Conservation (phyloP, 2,329 filamentous ascomycete species). For the Epichloe hybrida region DNA sequence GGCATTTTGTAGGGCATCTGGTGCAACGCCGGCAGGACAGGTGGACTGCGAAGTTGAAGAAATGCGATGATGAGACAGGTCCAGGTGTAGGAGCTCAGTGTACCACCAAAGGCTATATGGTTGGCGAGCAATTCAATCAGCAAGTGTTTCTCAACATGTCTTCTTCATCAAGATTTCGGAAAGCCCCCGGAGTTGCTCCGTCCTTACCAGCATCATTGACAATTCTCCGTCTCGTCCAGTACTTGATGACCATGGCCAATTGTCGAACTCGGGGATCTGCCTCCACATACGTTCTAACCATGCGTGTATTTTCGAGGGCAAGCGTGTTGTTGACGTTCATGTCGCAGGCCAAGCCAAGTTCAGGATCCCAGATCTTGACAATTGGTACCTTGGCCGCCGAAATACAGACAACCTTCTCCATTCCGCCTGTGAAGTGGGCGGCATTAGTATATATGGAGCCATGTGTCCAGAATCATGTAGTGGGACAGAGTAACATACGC, state of each 20-base stretch:
- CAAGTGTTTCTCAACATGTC: not conserved
- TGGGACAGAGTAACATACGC: slow-evolving; percentile 42
- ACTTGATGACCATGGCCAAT: slow-evolving; percentile 91
- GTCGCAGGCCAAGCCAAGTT: slow-evolving; percentile 77
- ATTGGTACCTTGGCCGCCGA: slow-evolving; percentile 94
- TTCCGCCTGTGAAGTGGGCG: slow-evolving; percentile 54
- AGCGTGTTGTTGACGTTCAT: slow-evolving; percentile 98
- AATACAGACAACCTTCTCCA: slow-evolving; percentile 93
- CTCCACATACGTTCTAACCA: slow-evolving; percentile 95
- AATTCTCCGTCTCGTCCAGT: slow-evolving; percentile 88
- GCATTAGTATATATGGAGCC: not conserved
- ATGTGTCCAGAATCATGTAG: not conserved
- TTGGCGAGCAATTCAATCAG: slow-evolving; percentile 9
- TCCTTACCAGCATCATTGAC: slow-evolving; percentile 83
- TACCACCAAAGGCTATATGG: slow-evolving; percentile 67
- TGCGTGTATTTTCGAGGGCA: slow-evolving; percentile 88
- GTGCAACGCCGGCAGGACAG: slow-evolving; percentile 76
- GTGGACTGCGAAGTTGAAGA: slow-evolving; percentile 72
- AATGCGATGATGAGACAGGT: slow-evolving; percentile 98
- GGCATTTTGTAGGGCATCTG: slow-evolving; percentile 39
- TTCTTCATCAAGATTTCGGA: not conserved
- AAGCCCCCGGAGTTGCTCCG: not conserved
- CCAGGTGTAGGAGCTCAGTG: slow-evolving; percentile 96
- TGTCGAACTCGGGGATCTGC: slow-evolving; percentile 83
- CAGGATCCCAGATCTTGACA: slow-evolving; percentile 97